Conservation (phyloP, 306 rosid genomes). For the Castanospermum australe region DNA sequence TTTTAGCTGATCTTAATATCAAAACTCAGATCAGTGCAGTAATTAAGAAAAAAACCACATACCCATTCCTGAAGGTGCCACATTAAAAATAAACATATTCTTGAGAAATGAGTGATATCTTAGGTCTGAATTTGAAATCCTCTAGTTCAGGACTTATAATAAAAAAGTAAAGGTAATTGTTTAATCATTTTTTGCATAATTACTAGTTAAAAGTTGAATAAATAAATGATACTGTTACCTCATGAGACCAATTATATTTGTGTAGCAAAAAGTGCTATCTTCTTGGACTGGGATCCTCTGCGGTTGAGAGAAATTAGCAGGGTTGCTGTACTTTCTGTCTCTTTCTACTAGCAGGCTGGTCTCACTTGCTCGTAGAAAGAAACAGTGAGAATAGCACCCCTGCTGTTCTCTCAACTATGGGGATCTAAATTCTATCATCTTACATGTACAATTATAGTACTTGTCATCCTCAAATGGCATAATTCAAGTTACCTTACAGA, state of each 20-base stretch:
- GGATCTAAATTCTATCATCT: constrained; percentile 3
- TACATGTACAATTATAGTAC: background rate
- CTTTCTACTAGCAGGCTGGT: background rate
- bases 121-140: background rate
- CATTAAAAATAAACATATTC: background rate
- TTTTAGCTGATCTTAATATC: background rate
- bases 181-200: background rate
- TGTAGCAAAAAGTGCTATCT: background rate
- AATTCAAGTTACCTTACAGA: constrained; percentile 50
- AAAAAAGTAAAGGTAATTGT: background rate
- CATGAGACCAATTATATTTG: background rate
- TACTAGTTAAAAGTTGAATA: background rate
- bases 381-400: background rate
- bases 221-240: background rate
- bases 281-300: background rate
- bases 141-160: background rate
- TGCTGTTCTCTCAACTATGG: background rate
- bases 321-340: background rate
- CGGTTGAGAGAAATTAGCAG: background rate
- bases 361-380: background rate
- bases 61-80: background rate
- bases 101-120: background rate
- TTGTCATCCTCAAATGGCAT: background rate
- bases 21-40: background rate
- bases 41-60: background rate